A percentile compares a stretch with the other conserved stretches of the same genome.
Conservation (phyloP, 2,329 filamentous ascomycete species). For the Colletotrichum chlorophyti region DNA sequence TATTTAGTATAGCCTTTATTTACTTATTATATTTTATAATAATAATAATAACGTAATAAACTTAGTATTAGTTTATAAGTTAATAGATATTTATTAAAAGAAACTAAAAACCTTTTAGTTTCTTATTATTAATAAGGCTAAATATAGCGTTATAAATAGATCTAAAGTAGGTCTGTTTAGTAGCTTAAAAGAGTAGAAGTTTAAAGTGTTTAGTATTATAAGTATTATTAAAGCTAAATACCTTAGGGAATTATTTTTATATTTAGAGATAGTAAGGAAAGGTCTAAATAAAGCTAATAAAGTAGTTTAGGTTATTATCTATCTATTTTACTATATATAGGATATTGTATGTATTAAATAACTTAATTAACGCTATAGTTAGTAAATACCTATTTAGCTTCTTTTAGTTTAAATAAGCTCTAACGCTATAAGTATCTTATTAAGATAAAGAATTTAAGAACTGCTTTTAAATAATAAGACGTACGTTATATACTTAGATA, state of each 20-base stretch:
- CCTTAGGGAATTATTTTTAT: slow-evolving; percentile 23
- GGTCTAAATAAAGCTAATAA: slow-evolving; percentile 22
- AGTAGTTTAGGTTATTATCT: neutral
- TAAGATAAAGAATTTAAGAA: too few species aligned
- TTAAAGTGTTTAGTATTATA: too few species aligned
- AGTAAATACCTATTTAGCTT: too few species aligned
- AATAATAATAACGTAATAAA: neutral
- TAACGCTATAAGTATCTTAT: neutral
- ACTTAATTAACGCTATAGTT: neutral
- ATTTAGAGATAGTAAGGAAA: slow-evolving; percentile 27
- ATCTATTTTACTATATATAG: neutral
- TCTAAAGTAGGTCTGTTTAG: neutral
- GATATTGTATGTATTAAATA: neutral
- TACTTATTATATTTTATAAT: slow-evolving; percentile 3
- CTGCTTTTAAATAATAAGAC: neutral
- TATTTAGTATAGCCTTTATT: neutral
- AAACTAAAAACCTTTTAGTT: slow-evolving; percentile 1
- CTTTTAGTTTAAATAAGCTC: neutral
- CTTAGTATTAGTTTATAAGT: neutral
- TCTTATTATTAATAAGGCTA: slow-evolving; percentile 12
- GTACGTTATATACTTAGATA: too few species aligned
- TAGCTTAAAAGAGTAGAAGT: slow-evolving; percentile 11
- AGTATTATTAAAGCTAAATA: too few species aligned
- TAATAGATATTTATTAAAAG: neutral
- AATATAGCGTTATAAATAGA: neutral